Conservation (phyloP, 345 rosid genomes). For the Salix arbutifolia region DNA sequence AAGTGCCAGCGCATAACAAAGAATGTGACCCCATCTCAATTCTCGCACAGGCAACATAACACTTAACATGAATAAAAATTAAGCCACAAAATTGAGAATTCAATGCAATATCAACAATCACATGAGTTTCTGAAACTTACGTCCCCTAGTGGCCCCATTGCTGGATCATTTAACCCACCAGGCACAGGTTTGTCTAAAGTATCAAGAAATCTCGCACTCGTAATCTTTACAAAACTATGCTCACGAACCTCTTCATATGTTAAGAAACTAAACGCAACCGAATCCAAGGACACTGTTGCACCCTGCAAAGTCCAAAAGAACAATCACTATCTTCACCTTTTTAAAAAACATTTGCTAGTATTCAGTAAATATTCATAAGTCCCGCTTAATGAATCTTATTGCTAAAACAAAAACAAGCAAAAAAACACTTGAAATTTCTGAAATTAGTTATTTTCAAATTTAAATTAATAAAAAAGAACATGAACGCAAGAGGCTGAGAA, state of each 20-base stretch:
- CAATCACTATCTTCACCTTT: neutral
- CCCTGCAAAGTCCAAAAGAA: slow-evolving; percentile 28
- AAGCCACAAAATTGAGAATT: neutral
- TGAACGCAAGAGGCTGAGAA: neutral
- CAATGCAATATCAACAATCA: neutral
- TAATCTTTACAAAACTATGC: slow-evolving; percentile 46
- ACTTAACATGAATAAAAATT: neutral
- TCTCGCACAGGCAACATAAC: neutral
- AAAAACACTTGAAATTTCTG: neutral
- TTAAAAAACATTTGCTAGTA: neutral
- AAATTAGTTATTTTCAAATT: neutral
- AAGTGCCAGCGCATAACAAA: neutral
- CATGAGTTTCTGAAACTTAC: neutral
- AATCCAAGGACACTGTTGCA: slow-evolving; percentile 42
- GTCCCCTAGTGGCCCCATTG: slow-evolving; percentile 44
- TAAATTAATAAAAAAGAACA: neutral
- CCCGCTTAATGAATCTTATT: neutral
- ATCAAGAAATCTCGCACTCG: slow-evolving; percentile 39
- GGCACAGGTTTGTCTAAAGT: slow-evolving; percentile 37
- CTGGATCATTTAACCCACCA: slow-evolving; percentile 60
- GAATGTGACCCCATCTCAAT: neutral
- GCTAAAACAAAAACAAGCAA: neutral
- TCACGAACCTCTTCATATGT: slow-evolving; percentile 49
- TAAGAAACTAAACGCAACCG: slow-evolving; percentile 49
- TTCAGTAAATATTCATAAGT: neutral